phyloP scores from a whole-genome alignment of 208 protist genomes.

The Leishmania tarentolae region DNA sequence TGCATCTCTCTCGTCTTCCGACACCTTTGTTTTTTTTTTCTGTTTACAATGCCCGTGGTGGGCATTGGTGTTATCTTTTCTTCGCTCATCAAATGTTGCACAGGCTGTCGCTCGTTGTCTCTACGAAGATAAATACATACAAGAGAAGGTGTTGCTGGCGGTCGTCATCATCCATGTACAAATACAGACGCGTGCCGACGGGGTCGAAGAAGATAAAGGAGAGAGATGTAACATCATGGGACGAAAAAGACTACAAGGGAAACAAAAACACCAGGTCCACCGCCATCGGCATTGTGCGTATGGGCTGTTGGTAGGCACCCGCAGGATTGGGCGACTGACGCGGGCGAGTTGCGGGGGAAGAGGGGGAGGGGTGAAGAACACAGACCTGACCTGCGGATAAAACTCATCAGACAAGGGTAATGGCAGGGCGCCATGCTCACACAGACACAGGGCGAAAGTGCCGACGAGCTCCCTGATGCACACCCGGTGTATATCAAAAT shows the following conservation, averaged over 20 bases:
- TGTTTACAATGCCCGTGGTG: background rate
- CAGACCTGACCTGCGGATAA: background rate
- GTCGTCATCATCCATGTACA: background rate
- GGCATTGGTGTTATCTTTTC: background rate
- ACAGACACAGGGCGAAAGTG: background rate
- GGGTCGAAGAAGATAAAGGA: background rate
- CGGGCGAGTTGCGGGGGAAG: background rate
- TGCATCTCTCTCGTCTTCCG: background rate
- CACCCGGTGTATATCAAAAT: background rate
- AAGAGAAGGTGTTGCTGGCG: background rate
- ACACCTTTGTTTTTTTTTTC: background rate
- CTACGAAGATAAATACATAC: background rate
- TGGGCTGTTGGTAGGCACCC: background rate
- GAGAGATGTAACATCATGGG: background rate
- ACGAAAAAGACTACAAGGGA: background rate
- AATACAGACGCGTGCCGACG: conserved; percentile 3
- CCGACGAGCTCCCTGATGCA: background rate
- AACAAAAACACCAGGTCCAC: background rate
- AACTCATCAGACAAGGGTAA: background rate
- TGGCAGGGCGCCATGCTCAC: background rate
- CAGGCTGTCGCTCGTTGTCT: background rate
- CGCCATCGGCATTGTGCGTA: background rate
- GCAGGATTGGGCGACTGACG: background rate
- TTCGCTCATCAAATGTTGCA: background rate
- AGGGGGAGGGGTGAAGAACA: background rate